These are phyloP conservation scores for Vaccinium darrowii DNA, from an alignment of 148 eudicot genomes.

Conservation along the genomic window DNA sequence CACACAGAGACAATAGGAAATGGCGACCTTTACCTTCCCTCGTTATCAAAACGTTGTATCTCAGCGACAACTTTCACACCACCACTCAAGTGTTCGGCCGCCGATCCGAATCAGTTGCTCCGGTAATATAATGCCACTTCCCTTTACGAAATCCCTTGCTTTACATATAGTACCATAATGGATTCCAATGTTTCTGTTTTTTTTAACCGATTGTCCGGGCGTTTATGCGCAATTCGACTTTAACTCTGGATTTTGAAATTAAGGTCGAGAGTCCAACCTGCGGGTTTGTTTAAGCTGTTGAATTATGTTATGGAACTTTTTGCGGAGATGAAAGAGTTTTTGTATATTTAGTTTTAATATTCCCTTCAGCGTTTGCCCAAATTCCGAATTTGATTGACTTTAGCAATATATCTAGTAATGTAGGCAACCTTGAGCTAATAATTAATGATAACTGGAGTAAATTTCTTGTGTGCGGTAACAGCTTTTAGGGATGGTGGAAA, in stretches of 20 bases:
- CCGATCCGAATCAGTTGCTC: conserved; percentile 43
- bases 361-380: background rate
- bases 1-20: conserved; percentile 14
- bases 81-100: conserved; percentile 18
- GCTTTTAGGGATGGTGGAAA: conserved; percentile 40
- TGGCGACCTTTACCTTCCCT: conserved; percentile 44
- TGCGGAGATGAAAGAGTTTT: conserved; percentile 1
- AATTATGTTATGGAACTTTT: background rate
- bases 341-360: background rate
- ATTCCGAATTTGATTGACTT: background rate
- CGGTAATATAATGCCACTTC: conserved; percentile 34
- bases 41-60: conserved; percentile 29
- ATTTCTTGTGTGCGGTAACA: conserved; percentile 22
- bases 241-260: background rate
- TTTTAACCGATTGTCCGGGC: background rate
- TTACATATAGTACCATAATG: background rate
- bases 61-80: conserved; percentile 18
- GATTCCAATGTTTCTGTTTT: background rate
- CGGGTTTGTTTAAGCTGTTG: background rate
- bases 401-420: background rate
- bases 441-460: conserved; percentile 6
- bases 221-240: background rate
- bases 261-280: background rate
- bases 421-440: background rate
- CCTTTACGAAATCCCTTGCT: background rate